Evolutionary conservation across 306 rosid species (phyloP).

Genomic region (Glycine soja): DNA sequence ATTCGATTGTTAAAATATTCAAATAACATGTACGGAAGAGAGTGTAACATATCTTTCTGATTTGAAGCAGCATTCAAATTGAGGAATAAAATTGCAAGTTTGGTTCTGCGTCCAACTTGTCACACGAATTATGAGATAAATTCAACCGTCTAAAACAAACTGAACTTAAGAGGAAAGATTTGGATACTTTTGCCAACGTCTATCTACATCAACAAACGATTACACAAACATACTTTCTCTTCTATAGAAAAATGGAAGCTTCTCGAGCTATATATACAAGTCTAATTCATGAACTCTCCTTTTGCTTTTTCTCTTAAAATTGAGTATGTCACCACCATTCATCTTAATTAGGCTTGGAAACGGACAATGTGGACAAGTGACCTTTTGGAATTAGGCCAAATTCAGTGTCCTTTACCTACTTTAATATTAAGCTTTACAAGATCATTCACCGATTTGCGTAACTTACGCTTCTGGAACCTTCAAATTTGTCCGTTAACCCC

Average conservation of each 20-base stretch:
- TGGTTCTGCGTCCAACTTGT: too few relatives aligned
- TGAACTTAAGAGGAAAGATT: too few relatives aligned
- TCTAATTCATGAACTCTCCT: conserved; percentile 9
- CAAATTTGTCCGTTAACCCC: neutral
- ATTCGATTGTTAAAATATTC: neutral
- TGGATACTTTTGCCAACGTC: too few relatives aligned
- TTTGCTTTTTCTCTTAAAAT: neutral
- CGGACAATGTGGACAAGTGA: neutral
- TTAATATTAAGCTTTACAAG: neutral
- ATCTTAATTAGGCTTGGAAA: conserved; percentile 26
- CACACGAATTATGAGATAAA: too few relatives aligned
- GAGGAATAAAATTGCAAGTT: neutral
- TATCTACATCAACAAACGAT: too few relatives aligned
- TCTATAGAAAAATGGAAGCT: neutral
- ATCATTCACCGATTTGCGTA: neutral
- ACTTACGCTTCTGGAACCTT: conserved; percentile 43
- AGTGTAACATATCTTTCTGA: neutral
- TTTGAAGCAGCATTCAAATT: neutral
- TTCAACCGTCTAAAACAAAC: too few relatives aligned
- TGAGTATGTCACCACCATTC: conserved; percentile 15
- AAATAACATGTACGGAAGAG: neutral
- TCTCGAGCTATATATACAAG: neutral
- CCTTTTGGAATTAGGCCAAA: neutral
- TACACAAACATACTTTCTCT: too few relatives aligned
- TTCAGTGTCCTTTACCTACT: neutral